Evolutionary conservation across 352 stramenopile species (phyloP), one percentile per base, ranked within the genome.

Genomic region (Discostella stelligera): DNA sequence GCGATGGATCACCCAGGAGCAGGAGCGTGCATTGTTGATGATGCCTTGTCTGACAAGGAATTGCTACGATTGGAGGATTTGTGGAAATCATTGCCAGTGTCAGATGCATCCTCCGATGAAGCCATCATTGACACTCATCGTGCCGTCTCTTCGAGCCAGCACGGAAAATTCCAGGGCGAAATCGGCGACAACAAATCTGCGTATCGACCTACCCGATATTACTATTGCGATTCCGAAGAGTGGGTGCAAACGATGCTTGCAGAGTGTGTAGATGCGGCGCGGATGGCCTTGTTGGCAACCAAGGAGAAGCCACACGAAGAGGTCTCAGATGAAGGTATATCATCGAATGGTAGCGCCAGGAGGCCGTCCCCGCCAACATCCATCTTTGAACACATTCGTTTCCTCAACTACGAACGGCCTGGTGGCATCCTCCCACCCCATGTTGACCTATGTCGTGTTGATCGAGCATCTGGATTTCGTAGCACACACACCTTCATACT

Each of bases 401-500:
- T 91, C 54, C 67, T 93, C 37, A 46, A 84, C 25, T 93, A 93
- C 53, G 55, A 77, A 14, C 53, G 65, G 20, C 30, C 30, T 9
- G 82, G 82, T 10, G 79, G 75, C 10, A 23, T 76, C 13, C 68
- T 92, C 18, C 67, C 83, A 39, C 80, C 84, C 8, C 87, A 92
- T 60, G 78, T 90, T 5, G 87, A 92, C 53, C 64, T 92, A 7
- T 85, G 72, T 58, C 74, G 85, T 49, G 59, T 83, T 0, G 77
- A 89, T 71, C 55, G 73, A 18, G 50, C 50, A 14, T 77, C 64
- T 53, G 70, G 64, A 60, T 20, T 63, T 44, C 56, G 83, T 4
- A 90, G 83, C 68, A 90, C 87, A 0, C 87, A 92, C 72, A 89
- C 87, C 6, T 92, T 91, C 52, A 85, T 92, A 63, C 55, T 91